Conservation (phyloP, 176 grass and related monocot genomes). For the Avena eriantha region DNA sequence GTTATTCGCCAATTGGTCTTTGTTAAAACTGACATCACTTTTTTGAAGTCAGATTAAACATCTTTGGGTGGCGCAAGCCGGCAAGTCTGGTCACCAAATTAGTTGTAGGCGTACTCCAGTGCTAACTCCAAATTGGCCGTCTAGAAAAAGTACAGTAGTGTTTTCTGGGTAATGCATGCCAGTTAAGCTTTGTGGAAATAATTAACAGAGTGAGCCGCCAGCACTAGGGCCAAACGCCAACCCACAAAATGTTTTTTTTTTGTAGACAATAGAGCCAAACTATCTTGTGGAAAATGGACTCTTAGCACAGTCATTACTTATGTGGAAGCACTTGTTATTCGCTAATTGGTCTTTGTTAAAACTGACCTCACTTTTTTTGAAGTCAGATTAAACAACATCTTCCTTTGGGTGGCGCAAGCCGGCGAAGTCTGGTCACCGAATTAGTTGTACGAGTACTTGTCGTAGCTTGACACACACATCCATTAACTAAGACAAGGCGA, state of each 20-base stretch:
- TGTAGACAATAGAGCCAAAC: constrained; percentile 16
- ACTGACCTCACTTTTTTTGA: constrained; percentile 36
- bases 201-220: constrained; percentile 11
- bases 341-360: constrained; percentile 57
- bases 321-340: constrained; percentile 38
- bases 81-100: constrained; percentile 31
- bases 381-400: constrained; percentile 43
- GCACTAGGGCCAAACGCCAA: constrained; percentile 26
- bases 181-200: constrained; percentile 25
- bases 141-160: not conserved
- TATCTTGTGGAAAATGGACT: constrained; percentile 24
- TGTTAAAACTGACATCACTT: constrained; percentile 53
- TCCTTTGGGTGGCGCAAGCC: constrained; percentile 22
- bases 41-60: constrained; percentile 41
- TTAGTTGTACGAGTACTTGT: not conserved
- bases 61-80: constrained; percentile 27
- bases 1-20: constrained; percentile 45
- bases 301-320: constrained; percentile 43
- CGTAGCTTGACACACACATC: constrained; percentile 32
- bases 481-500: constrained; percentile 27
- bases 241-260: not conserved
- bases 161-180: not conserved
- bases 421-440: constrained; percentile 31
- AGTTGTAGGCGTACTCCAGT: not conserved
- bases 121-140: not conserved